Percentiles rank a stretch among this genome's conserved stretches.
Evolutionary conservation across 2,329 filamentous ascomycete genomes (phyloP).

Genomic region (Lomentospora prolificans): DNA sequence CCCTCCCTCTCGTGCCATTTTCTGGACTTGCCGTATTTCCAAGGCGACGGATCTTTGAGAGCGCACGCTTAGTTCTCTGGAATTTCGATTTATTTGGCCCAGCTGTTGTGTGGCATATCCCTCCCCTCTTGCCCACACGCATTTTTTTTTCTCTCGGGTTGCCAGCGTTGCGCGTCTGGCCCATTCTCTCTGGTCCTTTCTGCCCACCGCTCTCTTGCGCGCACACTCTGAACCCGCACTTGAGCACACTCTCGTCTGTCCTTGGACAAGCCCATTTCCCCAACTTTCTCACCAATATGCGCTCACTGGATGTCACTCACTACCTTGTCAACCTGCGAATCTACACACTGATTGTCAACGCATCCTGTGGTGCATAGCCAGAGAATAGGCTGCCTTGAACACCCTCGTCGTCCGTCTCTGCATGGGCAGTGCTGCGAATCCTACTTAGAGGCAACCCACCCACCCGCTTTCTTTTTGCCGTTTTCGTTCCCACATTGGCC

Average conservation of each 20-base stretch:
- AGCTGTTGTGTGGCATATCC: not conserved
- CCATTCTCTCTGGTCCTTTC: not conserved
- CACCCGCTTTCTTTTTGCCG: not conserved
- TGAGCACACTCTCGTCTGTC: not conserved
- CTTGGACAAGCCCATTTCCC: not conserved
- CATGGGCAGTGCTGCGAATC: slow-evolving; percentile 8
- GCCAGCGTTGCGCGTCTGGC: too few species aligned
- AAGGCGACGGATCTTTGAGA: not conserved
- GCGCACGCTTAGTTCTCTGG: not conserved
- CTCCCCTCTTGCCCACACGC: too few species aligned
- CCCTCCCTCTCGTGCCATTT: not conserved
- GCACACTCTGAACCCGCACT: too few species aligned
- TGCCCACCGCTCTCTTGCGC: not conserved
- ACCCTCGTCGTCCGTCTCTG: not conserved
- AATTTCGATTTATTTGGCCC: not conserved
- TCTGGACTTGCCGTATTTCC: not conserved
- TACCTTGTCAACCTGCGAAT: slow-evolving; percentile 4
- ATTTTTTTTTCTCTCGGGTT: too few species aligned
- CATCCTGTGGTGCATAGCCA: slow-evolving; percentile 8
- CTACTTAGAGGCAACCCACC: slow-evolving; percentile 7
- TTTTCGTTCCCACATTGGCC: not conserved
- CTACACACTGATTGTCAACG: slow-evolving; percentile 6
- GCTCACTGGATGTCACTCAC: slow-evolving; percentile 6
- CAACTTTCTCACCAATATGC: slow-evolving; percentile 2
- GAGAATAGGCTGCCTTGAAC: slow-evolving; percentile 7